Evolutionary conservation across 148 eudicot species (phyloP).

Genomic region (Linanthus parryae): DNA sequence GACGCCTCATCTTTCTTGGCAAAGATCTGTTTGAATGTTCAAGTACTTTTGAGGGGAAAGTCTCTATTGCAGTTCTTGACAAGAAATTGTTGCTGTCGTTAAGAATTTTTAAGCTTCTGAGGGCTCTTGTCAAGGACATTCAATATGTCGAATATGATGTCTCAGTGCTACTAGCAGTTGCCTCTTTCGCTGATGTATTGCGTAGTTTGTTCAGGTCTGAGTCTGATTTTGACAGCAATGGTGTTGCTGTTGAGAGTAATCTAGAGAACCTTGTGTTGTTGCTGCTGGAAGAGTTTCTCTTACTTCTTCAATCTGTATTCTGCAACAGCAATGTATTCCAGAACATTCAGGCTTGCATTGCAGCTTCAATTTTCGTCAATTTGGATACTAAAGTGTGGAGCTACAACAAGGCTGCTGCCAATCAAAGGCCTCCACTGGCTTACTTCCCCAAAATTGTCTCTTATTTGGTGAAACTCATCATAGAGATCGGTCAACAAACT

Average conservation of each 20-base stretch:
- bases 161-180: conserved; percentile 46
- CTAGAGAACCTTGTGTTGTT: conserved; percentile 48
- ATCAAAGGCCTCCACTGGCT: conserved; percentile 58
- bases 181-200: conserved; percentile 54
- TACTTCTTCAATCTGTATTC: conserved; percentile 48
- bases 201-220: conserved; percentile 57
- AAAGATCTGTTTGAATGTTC: conserved; percentile 44
- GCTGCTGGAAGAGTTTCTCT: conserved; percentile 76
- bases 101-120: conserved; percentile 66
- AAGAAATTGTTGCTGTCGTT: conserved; percentile 50
- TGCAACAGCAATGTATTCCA: conserved; percentile 47
- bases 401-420: conserved; percentile 44
- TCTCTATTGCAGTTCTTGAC: conserved; percentile 27
- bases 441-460: conserved; percentile 73
- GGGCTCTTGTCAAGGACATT: conserved; percentile 42
- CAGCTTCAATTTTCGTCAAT: conserved; percentile 56
- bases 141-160: conserved; percentile 53
- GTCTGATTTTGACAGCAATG: conserved; percentile 55
- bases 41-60: conserved; percentile 50
- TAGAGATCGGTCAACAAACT: conserved; percentile 44
- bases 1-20: conserved; percentile 57
- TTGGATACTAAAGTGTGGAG: conserved; percentile 57
- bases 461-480: conserved; percentile 60
- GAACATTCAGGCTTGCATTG: conserved; percentile 61
- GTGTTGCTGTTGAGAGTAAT: conserved; percentile 42